Base-by-base conservation (phyloP, 2,329 filamentous ascomycete species). In the Mycogone perniciosa region DNA sequence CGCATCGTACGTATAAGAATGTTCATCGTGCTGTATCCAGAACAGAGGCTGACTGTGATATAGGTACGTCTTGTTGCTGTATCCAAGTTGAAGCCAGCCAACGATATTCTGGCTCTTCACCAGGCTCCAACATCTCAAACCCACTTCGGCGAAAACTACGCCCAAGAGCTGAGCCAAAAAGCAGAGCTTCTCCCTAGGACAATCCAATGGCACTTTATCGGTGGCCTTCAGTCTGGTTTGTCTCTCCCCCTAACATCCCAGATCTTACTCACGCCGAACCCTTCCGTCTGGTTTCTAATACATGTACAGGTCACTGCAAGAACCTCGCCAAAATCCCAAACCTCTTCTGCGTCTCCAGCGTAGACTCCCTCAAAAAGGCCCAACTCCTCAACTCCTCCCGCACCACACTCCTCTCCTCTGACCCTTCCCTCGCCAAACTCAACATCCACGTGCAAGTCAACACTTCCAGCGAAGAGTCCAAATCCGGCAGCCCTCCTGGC, bases 61-160 rank as follows among this genome's bases (percentile, higher is more conserved):
- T 48, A 89, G 84, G 80, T 92, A 56, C 85, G 93, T 43, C 79
- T 99, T 37, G 90, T 99, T 39, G 92, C 93, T 30, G 93, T 99
- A 45, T 96, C 91, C 38, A 99, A 99, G 71, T 78, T 96, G 58
- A 97, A 99, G 72, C 92, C 93, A 10, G 89, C 85, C 53, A 88
- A 88, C 62, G 93, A 99, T 67, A 87, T 99, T 61, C 77, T 95
- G 50, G 86, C 90, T 31, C 80, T 99, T 1, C 86, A 95, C 71
- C 76, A 80, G 60, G 69, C 75, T 0, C 74, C 77, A 1, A 67
- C 72, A 31, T 68, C 72, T 1, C 88, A 91, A 49, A 59, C 76
- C 13, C 89, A 99, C 71, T 97, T 97, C 67, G 93, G 93, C 61
- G 93, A 99, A 72, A 99, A 99, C 75, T 99, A 99, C 72, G 79